Evolutionary conservation across 1,284 basidiomycete genomes (phyloP).

Genomic region (Chalciporus sp.): DNA sequence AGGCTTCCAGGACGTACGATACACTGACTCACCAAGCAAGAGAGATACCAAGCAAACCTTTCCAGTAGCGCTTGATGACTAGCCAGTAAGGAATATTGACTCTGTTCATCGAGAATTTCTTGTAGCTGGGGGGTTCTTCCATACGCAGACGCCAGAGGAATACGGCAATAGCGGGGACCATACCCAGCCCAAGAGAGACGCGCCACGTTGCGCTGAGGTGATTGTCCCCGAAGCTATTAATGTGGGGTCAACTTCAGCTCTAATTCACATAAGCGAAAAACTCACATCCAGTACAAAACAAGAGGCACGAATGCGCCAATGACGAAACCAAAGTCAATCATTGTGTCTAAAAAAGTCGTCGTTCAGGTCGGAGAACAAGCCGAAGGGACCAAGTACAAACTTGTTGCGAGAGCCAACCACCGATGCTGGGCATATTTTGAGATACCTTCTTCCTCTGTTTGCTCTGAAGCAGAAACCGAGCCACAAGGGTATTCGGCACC

Average conservation of each 20-base stretch:
- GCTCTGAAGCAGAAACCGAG: conserved; percentile 89
- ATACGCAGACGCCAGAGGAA: conserved; percentile 88
- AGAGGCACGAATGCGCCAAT: conserved; percentile 83
- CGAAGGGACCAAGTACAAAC: conserved; percentile 42
- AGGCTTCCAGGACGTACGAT: background rate
- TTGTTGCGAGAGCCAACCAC: conserved; percentile 86
- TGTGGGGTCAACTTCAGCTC: background rate
- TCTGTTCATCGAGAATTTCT: conserved; percentile 75
- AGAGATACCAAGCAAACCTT: conserved; percentile 67
- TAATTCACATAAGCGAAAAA: conserved; percentile 4
- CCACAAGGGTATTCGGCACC: conserved; percentile 93
- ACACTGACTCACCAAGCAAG: conserved; percentile 61
- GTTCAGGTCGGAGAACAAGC: conserved; percentile 3
- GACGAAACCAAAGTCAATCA: conserved; percentile 92
- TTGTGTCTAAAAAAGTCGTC: conserved; percentile 52
- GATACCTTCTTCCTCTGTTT: conserved; percentile 82
- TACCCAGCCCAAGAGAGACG: conserved; percentile 85
- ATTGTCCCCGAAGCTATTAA: conserved; percentile 66
- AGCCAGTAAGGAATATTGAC: conserved; percentile 78
- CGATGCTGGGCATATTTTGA: conserved; percentile 80
- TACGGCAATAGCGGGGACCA: conserved; percentile 79
- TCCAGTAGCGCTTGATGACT: conserved; percentile 82
- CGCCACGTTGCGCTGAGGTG: conserved; percentile 90
- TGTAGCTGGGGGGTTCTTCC: conserved; percentile 76
- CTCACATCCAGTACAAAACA: conserved; percentile 84